Conservation (phyloP, 257 asterid genomes). For the Gentiana straminea region DNA sequence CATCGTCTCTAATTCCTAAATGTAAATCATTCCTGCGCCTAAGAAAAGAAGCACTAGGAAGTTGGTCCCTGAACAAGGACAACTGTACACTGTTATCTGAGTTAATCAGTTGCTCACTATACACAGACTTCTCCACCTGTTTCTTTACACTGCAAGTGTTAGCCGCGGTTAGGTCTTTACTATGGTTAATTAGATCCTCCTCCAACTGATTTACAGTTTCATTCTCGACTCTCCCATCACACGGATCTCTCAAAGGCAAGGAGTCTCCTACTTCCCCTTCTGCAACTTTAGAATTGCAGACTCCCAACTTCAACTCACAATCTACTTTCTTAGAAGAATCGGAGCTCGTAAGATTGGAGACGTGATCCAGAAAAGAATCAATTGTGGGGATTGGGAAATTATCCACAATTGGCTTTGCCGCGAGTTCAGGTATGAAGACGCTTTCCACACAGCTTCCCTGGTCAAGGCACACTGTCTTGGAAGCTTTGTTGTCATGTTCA, state of each 20-base stretch:
- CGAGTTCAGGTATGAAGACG: slow-evolving; percentile 34
- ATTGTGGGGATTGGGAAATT: slow-evolving; percentile 28
- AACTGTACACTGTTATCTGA: slow-evolving; percentile 79
- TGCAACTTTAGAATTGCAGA: slow-evolving; percentile 14
- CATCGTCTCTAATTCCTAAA: slow-evolving; percentile 95
- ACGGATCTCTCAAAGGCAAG: slow-evolving; percentile 17
- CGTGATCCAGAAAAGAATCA: slow-evolving; percentile 34
- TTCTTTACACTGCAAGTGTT: slow-evolving; percentile 48
- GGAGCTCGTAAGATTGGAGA: slow-evolving; percentile 27
- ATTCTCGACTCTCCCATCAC: slow-evolving; percentile 22
- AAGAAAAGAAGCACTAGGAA: slow-evolving; percentile 40
- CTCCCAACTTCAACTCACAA: slow-evolving; percentile 36
- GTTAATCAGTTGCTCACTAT: slow-evolving; percentile 43
- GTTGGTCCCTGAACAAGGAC: slow-evolving; percentile 60
- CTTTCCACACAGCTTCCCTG: slow-evolving; percentile 84
- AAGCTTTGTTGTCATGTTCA: slow-evolving; percentile 28
- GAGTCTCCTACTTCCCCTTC: slow-evolving; percentile 25
- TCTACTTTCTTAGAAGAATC: slow-evolving; percentile 33
- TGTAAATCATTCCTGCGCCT: slow-evolving; percentile 69
- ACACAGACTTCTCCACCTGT: slow-evolving; percentile 37
- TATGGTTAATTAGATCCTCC: slow-evolving; percentile 22
- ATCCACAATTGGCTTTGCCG: slow-evolving; percentile 18
- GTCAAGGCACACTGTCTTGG: slow-evolving; percentile 48
- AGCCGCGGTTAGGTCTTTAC: slow-evolving; percentile 34
- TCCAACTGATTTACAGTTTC: slow-evolving; percentile 21